Percentiles rank a stretch among this genome's conserved stretches.
phyloP scores from a whole-genome alignment of 148 eudicot species.

The Silene latifolia region DNA sequence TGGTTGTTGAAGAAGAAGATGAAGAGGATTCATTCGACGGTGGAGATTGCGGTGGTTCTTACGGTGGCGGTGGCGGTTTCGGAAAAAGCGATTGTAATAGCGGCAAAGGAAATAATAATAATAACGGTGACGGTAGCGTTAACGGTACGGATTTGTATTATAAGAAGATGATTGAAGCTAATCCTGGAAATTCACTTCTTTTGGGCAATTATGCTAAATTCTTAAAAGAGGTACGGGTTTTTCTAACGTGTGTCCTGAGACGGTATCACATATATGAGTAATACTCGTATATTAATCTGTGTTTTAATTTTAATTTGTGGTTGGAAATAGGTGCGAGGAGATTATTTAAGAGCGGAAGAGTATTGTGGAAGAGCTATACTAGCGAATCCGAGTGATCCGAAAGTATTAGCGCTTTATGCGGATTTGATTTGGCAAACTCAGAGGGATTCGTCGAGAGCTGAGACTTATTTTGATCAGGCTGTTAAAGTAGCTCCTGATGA shows the following conservation, averaged over 20 bases:
- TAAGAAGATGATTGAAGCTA: conserved; percentile 52
- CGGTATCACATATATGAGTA: no score
- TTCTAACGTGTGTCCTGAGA: no score
- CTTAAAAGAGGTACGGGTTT: conserved; percentile 49
- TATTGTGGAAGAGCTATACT: conserved; percentile 57
- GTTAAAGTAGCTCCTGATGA: conserved; percentile 55
- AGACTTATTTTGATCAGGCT: conserved; percentile 49
- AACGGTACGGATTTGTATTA: conserved; percentile 39
- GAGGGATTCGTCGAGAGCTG: conserved; percentile 43
- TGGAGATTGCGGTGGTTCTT: conserved; percentile 23
- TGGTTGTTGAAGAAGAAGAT: conserved; percentile 23
- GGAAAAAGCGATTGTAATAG: not conserved
- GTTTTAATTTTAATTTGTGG: no score
- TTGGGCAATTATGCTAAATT: conserved; percentile 51
- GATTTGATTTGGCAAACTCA: conserved; percentile 52
- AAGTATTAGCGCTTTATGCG: conserved; percentile 43
- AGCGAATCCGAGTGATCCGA: conserved; percentile 45
- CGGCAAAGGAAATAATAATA: conserved; percentile 14
- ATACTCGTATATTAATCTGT: no score
- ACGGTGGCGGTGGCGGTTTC: conserved; percentile 30
- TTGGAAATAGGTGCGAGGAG: conserved; percentile 43
- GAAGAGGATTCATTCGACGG: conserved; percentile 10
- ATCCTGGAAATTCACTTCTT: conserved; percentile 58
- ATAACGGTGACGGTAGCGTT: not conserved
- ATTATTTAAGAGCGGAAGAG: conserved; percentile 55